Percentiles rank a stretch among this genome's conserved stretches.
Evolutionary conservation across 441 rosid genomes (phyloP).

Genomic region (Populus hybrid): DNA sequence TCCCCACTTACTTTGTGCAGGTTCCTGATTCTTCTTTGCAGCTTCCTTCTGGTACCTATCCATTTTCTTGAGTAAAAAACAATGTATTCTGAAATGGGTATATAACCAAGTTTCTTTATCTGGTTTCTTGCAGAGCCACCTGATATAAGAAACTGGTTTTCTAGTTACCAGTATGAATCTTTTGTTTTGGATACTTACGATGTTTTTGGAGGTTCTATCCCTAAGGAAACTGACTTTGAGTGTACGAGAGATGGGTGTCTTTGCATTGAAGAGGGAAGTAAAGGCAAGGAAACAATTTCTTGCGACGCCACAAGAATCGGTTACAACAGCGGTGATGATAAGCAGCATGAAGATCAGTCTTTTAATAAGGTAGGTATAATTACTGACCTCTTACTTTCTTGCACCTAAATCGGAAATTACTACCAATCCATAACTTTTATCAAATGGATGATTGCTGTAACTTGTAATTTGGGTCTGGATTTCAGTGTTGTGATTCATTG

Average conservation of each 20-base stretch:
- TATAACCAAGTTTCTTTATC: neutral
- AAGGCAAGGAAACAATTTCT: constrained; percentile 14
- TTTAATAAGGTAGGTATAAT: constrained; percentile 23
- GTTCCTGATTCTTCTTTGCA: neutral
- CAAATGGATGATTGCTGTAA: neutral
- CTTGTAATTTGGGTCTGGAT: neutral
- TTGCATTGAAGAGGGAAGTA: constrained; percentile 6
- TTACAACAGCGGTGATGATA: neutral
- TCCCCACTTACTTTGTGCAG: neutral
- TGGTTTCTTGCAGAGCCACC: constrained; percentile 42
- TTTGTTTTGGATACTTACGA: constrained; percentile 35
- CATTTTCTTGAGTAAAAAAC: neutral
- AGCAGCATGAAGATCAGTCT: constrained; percentile 3
- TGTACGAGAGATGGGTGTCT: neutral
- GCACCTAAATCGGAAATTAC: neutral
- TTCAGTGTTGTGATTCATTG: neutral
- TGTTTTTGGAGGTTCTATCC: constrained; percentile 17
- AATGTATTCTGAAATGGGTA: neutral
- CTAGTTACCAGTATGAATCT: constrained; percentile 42
- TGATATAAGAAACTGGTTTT: constrained; percentile 49
- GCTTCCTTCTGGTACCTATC: neutral
- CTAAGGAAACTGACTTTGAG: constrained; percentile 13
- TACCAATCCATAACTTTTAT: neutral
- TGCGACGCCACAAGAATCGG: constrained; percentile 12
- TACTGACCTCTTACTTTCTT: neutral